Conservation (phyloP, 73 alveolate species). For the Tetrahymena malaccensis region DNA sequence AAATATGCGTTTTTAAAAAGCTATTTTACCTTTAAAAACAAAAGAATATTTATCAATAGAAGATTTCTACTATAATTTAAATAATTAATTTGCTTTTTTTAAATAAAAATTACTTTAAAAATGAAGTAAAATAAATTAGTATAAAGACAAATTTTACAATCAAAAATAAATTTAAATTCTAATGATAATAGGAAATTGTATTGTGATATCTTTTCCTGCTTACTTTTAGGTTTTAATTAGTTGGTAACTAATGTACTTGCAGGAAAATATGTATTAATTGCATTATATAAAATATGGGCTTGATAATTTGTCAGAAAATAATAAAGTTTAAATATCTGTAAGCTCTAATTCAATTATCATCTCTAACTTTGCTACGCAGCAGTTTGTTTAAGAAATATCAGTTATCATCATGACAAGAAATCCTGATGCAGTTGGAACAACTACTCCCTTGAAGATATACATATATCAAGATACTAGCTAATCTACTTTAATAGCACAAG, state of each 20-base stretch:
- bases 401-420: slow-evolving; percentile 24
- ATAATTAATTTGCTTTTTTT: too few species aligned
- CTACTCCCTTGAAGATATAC: slow-evolving; percentile 28
- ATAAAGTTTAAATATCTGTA: neutral
- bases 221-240: slow-evolving; percentile 4
- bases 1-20: too few species aligned
- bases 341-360: slow-evolving; percentile 7
- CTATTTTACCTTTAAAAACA: too few species aligned
- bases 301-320: slow-evolving; percentile 11
- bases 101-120: too few species aligned
- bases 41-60: too few species aligned
- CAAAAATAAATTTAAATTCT: too few species aligned
- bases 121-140: too few species aligned
- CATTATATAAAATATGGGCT: slow-evolving; percentile 35
- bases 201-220: slow-evolving; percentile 19
- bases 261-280: slow-evolving; percentile 7
- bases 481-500: slow-evolving; percentile 1
- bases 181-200: neutral
- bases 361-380: slow-evolving; percentile 2
- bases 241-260: neutral
- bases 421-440: slow-evolving; percentile 25
- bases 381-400: slow-evolving; percentile 12
- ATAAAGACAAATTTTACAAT: too few species aligned
- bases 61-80: too few species aligned
- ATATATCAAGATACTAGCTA: slow-evolving; percentile 6